Conservation (phyloP, 331 rosid species). For the Ulmus americana region DNA sequence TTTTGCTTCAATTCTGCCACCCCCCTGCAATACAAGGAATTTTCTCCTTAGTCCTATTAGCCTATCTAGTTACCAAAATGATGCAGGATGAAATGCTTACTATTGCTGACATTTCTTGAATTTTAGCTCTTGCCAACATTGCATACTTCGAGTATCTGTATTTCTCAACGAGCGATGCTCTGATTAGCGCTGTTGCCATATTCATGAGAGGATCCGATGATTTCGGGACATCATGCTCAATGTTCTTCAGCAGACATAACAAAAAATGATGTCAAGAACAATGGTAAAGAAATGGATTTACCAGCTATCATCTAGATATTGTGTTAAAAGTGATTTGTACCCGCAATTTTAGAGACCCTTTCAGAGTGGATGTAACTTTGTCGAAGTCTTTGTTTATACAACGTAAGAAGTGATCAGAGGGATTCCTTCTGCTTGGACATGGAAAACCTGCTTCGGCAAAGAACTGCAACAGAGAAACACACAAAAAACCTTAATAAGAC, state of each 20-base stretch:
- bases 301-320: too few relatives aligned
- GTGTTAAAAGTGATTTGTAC: conserved; percentile 28
- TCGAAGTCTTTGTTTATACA: conserved; percentile 94
- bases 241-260: neutral
- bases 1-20: conserved; percentile 25
- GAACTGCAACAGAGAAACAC: conserved; percentile 42
- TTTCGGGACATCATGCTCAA: conserved; percentile 24
- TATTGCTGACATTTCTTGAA: conserved; percentile 53
- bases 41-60: too few relatives aligned
- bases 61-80: too few relatives aligned
- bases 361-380: conserved; percentile 67
- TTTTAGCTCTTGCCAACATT: conserved; percentile 45
- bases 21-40: conserved; percentile 39
- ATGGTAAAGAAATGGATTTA: neutral
- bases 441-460: conserved; percentile 93
- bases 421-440: conserved; percentile 84
- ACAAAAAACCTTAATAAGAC: neutral
- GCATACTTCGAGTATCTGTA: conserved; percentile 64
- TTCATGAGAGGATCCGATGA: conserved; percentile 74
- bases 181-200: conserved; percentile 73
- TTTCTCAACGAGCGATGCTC: conserved; percentile 62
- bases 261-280: neutral
- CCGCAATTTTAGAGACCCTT: conserved; percentile 75
- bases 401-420: conserved; percentile 92
- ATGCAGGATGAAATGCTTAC: conserved; percentile 36